These are phyloP conservation scores for Musa troglodytarum DNA, from an alignment of 176 grass and related monocot species.

Conservation along the genomic window DNA sequence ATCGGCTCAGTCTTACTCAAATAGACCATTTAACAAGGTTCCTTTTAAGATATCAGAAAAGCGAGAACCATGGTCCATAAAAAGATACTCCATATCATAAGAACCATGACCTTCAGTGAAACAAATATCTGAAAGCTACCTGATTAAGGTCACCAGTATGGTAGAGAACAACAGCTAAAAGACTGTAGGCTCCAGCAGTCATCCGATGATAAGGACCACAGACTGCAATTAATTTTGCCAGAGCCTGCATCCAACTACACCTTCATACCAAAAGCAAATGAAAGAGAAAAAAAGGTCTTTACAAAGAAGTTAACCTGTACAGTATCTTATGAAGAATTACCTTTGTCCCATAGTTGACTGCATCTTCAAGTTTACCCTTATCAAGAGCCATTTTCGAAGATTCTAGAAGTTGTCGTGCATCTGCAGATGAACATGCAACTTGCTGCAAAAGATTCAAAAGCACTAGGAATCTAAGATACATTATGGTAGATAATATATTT, in stretches of 20 bases:
- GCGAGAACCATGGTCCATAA: not conserved
- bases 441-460: constrained; percentile 47
- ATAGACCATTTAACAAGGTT: too few relatives aligned
- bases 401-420: constrained; percentile 92
- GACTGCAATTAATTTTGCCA: constrained; percentile 86
- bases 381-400: constrained; percentile 99
- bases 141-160: constrained; percentile 99
- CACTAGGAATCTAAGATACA: not conserved
- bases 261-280: not conserved
- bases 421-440: constrained; percentile 97
- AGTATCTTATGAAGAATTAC: constrained; percentile 33
- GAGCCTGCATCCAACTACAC: constrained; percentile 50
- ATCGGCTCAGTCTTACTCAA: not conserved
- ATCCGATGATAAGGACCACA: constrained; percentile 96
- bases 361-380: constrained; percentile 99
- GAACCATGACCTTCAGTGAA: not conserved
- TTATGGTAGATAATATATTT: not conserved
- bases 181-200: constrained; percentile 98
- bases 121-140: constrained; percentile 26
- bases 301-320: not conserved
- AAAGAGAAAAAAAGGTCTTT: constrained; percentile 18
- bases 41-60: not conserved
- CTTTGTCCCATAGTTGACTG: constrained; percentile 98
- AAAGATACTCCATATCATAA: not conserved
- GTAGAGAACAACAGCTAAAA: constrained; percentile 97